Conservation (phyloP, 1,284 basidiomycete genomes). For the Ceratobasidium theobromae region DNA sequence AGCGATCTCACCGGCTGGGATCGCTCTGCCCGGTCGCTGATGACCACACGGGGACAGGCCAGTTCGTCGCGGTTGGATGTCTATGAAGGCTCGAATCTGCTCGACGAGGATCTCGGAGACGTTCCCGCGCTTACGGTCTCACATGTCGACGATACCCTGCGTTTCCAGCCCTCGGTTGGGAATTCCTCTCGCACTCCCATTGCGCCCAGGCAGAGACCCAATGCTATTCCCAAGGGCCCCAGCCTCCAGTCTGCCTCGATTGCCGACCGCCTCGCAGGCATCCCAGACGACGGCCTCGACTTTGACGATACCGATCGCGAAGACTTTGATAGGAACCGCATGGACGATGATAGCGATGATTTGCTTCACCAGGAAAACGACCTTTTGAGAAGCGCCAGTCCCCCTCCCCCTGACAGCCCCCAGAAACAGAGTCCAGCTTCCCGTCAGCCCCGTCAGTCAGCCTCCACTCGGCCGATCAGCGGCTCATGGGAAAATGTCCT, state of each 20-base stretch:
- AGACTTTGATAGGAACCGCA: constrained; percentile 22
- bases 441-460: neutral
- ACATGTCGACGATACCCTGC: constrained; percentile 13
- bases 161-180: constrained; percentile 1
- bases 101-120: constrained; percentile 16
- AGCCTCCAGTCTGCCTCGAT: constrained; percentile 22
- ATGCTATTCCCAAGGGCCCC: constrained; percentile 6
- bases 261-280: constrained; percentile 20
- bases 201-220: neutral
- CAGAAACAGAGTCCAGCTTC: neutral
- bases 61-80: constrained; percentile 9
- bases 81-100: constrained; percentile 9
- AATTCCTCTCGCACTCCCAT: constrained; percentile 9
- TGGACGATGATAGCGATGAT: constrained; percentile 25
- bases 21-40: constrained; percentile 12
- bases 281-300: constrained; percentile 18
- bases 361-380: constrained; percentile 18
- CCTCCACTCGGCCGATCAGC: constrained; percentile 1
- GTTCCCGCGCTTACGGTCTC: constrained; percentile 15
- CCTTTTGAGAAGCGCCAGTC: constrained; percentile 9
- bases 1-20: constrained; percentile 26
- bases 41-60: constrained; percentile 24
- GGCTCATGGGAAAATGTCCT: constrained; percentile 28
- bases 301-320: constrained; percentile 30
- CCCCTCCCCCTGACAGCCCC: constrained; percentile 8